phyloP scores from a whole-genome alignment of 1,284 basidiomycete species.

The Chondrostereum purpureum region DNA sequence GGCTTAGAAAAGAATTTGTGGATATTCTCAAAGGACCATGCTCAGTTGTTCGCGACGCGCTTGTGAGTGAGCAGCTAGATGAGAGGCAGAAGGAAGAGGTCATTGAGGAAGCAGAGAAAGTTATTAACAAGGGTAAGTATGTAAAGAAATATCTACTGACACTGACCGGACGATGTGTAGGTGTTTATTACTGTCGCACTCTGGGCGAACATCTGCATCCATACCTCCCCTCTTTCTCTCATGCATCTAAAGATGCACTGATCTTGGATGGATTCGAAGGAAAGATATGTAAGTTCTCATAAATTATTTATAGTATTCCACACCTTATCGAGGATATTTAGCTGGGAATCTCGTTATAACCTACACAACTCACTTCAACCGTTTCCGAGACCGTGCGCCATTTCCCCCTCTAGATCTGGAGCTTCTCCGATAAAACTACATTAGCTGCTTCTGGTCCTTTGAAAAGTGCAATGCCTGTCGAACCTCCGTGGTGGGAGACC shows the following conservation, averaged over 20 bases:
- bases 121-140: neutral
- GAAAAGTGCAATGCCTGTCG: neutral
- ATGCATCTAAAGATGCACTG: neutral
- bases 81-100: neutral
- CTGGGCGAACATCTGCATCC: neutral
- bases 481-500: conserved; percentile 16
- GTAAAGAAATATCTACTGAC: neutral
- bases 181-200: neutral
- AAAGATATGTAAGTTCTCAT: too few relatives aligned
- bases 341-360: neutral
- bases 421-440: too few relatives aligned
- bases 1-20: too few relatives aligned
- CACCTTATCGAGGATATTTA: neutral
- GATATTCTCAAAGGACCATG: neutral
- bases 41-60: neutral
- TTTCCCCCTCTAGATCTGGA: neutral
- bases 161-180: neutral
- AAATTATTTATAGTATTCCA: neutral
- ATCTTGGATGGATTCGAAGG: too few relatives aligned
- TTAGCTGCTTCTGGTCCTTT: too few relatives aligned
- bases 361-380: neutral
- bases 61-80: neutral
- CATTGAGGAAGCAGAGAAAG: neutral
- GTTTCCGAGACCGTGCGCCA: neutral
- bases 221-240: neutral